A percentile compares a stretch with the other conserved stretches of the same genome.
Evolutionary conservation across 2,329 filamentous ascomycete species (phyloP).

Genomic region (Emydomyces testavorans): DNA sequence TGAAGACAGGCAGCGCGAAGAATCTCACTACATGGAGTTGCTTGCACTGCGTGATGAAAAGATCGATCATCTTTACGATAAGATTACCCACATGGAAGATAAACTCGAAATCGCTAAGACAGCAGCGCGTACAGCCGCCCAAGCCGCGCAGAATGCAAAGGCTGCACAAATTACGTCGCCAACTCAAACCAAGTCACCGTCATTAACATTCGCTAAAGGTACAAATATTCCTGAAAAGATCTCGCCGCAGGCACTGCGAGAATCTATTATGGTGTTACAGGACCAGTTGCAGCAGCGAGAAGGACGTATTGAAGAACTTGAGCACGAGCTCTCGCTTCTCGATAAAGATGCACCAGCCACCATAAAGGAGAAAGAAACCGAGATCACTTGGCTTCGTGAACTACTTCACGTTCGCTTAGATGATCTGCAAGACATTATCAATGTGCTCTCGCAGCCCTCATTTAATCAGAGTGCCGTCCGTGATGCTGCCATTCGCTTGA

Average conservation of each 20-base stretch:
- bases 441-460: conserved; percentile 58
- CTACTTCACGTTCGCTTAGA: conserved; percentile 80
- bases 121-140: conserved; percentile 70
- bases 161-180: conserved; percentile 24
- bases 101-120: conserved; percentile 82
- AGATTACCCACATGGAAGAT: conserved; percentile 73
- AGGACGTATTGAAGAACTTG: conserved; percentile 74
- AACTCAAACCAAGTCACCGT: conserved; percentile 38
- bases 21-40: conserved; percentile 68
- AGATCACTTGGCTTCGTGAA: conserved; percentile 90
- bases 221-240: conserved; percentile 65
- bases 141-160: conserved; percentile 53
- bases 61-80: conserved; percentile 74
- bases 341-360: conserved; percentile 70
- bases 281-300: conserved; percentile 94
- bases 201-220: conserved; percentile 35
- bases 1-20: conserved; percentile 71
- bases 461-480: conserved; percentile 71
- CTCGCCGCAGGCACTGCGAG: conserved; percentile 83
- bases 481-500: conserved; percentile 83
- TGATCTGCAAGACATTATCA: conserved; percentile 85
- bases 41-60: conserved; percentile 74
- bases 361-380: conserved; percentile 82
- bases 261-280: conserved; percentile 92
- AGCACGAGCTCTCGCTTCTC: conserved; percentile 54